Conservation (phyloP, 441 rosid genomes). For the Rhodomyrtus psidioides region DNA sequence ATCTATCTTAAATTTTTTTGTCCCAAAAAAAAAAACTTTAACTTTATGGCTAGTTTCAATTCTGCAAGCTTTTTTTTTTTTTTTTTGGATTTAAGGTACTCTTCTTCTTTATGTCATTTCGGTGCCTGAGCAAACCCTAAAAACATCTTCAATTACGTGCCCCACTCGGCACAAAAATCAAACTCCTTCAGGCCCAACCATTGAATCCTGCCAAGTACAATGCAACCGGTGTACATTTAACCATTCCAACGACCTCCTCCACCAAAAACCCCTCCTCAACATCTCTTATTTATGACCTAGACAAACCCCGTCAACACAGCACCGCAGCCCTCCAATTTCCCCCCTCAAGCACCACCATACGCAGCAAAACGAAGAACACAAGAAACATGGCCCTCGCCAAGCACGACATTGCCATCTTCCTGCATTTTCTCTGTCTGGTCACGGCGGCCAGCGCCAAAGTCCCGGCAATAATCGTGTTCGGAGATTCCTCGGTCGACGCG, state of each 20-base stretch:
- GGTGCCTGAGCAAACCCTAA: neutral
- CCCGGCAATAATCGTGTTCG: slow-evolving; percentile 57
- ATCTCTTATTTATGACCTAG: slow-evolving; percentile 6
- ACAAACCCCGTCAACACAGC: neutral
- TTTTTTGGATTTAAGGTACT: neutral
- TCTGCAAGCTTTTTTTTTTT: no score
- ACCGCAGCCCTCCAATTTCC: neutral
- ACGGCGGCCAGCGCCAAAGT: slow-evolving; percentile 9
- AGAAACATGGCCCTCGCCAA: neutral
- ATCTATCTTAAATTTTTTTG: no score
- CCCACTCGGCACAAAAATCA: neutral
- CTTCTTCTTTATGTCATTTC: neutral
- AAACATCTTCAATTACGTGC: neutral
- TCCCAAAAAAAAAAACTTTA: no score
- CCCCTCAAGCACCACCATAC: neutral
- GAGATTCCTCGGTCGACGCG: slow-evolving; percentile 56
- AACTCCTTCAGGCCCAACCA: neutral
- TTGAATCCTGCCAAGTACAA: neutral
- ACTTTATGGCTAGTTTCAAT: no score
- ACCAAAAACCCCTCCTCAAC: neutral
- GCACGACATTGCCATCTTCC: slow-evolving; percentile 2
- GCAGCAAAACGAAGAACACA: neutral
- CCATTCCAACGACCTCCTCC: slow-evolving; percentile 17
- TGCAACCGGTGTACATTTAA: slow-evolving; percentile 5
- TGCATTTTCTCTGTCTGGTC: neutral